phyloP scores from a whole-genome alignment of 2,329 filamentous ascomycete species.

The Aureobasidium sp. region DNA sequence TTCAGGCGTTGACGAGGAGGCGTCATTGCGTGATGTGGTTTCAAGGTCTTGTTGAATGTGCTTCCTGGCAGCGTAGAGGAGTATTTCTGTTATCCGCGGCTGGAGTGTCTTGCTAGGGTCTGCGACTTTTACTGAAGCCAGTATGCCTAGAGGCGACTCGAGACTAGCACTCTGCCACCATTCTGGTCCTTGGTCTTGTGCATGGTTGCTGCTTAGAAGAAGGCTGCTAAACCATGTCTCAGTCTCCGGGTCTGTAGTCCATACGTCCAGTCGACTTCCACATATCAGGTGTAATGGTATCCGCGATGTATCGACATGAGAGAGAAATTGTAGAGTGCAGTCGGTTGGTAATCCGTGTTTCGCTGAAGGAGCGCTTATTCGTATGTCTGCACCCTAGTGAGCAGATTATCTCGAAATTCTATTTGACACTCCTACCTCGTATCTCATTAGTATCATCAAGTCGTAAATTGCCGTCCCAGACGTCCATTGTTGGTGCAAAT shows the following conservation, averaged over 20 bases:
- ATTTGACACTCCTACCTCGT: neutral
- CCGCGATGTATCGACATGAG: slow-evolving; percentile 30
- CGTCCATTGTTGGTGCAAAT: neutral
- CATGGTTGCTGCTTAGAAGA: slow-evolving; percentile 19
- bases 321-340: slow-evolving; percentile 25
- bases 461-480: neutral
- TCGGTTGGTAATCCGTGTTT: neutral
- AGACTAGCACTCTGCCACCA: slow-evolving; percentile 31
- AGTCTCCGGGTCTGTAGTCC: slow-evolving; percentile 26
- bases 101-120: neutral
- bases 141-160: slow-evolving; percentile 33
- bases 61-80: slow-evolving; percentile 35
- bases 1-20: neutral
- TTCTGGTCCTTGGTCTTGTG: slow-evolving; percentile 10
- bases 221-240: slow-evolving; percentile 33
- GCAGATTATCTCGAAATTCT: too few relatives aligned
- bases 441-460: slow-evolving; percentile 1
- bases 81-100: slow-evolving; percentile 32
- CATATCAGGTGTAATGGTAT: slow-evolving; percentile 33
- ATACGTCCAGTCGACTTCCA: slow-evolving; percentile 31
- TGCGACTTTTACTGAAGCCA: slow-evolving; percentile 24
- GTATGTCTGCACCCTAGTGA: neutral
- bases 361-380: neutral
- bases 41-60: slow-evolving; percentile 17
- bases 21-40: slow-evolving; percentile 23